Percentiles rank a stretch among this genome's conserved stretches.
Evolutionary conservation across 768 basidiomycete species (phyloP).

Genomic region (Strobilomyces confusus): DNA sequence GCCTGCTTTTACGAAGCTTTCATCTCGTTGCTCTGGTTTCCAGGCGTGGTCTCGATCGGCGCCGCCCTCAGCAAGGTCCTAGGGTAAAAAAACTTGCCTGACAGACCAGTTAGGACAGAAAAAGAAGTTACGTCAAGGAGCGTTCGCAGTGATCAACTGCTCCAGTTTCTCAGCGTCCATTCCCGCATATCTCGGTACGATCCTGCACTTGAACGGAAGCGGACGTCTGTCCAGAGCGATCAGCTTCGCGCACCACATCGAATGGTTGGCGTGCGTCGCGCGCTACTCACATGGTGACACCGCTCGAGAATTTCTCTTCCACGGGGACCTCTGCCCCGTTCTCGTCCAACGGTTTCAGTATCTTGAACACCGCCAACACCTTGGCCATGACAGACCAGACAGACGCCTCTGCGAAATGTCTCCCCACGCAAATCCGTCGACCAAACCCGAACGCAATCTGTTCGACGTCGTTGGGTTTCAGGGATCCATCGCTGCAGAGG

Average conservation of each 20-base stretch:
- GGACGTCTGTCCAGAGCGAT: not conserved
- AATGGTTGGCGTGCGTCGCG: not conserved
- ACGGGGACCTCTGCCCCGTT: slow-evolving; percentile 1
- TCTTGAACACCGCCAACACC: not conserved
- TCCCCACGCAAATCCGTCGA: slow-evolving; percentile 16
- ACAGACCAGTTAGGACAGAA: not conserved
- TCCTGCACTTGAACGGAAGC: not conserved
- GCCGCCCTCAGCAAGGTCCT: not conserved
- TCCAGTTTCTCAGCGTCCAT: not conserved
- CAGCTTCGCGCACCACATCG: too few species aligned
- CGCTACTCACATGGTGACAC: not conserved
- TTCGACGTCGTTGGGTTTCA: slow-evolving; percentile 5
- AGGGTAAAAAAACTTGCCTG: too few species aligned
- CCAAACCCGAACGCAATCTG: slow-evolving; percentile 18
- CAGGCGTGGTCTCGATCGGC: not conserved
- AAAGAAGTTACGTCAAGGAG: not conserved
- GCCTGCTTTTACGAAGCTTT: too few species aligned
- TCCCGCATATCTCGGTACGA: not conserved
- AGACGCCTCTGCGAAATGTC: slow-evolving; percentile 10
- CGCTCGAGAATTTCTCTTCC: slow-evolving; percentile 2
- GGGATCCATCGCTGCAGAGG: not conserved
- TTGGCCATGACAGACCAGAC: not conserved
- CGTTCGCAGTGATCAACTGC: not conserved
- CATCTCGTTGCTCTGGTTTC: not conserved
- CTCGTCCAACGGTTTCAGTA: not conserved